These are phyloP conservation scores for Rutidosis leptorrhynchoides DNA, from an alignment of 129 eudicot species.

Conservation along the genomic window DNA sequence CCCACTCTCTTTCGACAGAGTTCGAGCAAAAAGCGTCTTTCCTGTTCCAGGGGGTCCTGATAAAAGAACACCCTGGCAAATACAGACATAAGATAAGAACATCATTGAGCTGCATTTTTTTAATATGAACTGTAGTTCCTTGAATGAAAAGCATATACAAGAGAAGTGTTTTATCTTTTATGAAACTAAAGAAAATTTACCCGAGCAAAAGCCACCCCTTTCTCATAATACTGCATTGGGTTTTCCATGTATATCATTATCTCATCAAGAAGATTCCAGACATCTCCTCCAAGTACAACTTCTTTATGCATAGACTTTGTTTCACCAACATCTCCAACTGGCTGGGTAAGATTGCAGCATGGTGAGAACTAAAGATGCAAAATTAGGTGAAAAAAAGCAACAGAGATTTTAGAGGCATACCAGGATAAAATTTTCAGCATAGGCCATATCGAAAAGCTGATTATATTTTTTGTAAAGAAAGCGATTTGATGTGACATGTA, in stretches of 20 bases:
- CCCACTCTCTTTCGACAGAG: slow-evolving; percentile 89
- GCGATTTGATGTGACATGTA: slow-evolving; percentile 52
- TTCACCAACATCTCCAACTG: slow-evolving; percentile 70
- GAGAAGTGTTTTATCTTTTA: too few species aligned
- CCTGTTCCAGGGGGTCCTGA: slow-evolving; percentile 99
- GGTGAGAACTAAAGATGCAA: too few species aligned
- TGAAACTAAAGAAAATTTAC: slow-evolving; percentile 39
- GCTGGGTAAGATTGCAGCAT: slow-evolving; percentile 53
- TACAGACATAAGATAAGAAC: too few species aligned
- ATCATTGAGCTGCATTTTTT: too few species aligned
- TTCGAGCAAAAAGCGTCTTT: slow-evolving; percentile 89
- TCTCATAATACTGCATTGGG: slow-evolving; percentile 84
- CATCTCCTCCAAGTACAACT: slow-evolving; percentile 90
- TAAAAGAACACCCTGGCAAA: slow-evolving; percentile 84
- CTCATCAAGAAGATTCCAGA: slow-evolving; percentile 97
- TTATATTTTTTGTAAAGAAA: slow-evolving; percentile 65
- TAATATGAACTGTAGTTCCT: too few species aligned
- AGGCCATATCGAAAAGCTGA: slow-evolving; percentile 77
- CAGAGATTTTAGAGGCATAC: too few species aligned
- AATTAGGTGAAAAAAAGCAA: too few species aligned
- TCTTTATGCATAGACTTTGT: slow-evolving; percentile 79
- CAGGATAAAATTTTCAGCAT: slow-evolving; percentile 83
- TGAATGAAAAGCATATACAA: too few species aligned
- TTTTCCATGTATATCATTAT: slow-evolving; percentile 85
- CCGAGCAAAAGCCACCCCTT: slow-evolving; percentile 88